A percentile compares a stretch with the other conserved stretches of the same genome.
Evolutionary conservation across 345 rosid genomes (phyloP).

Genomic region (Gossypium turneri): DNA sequence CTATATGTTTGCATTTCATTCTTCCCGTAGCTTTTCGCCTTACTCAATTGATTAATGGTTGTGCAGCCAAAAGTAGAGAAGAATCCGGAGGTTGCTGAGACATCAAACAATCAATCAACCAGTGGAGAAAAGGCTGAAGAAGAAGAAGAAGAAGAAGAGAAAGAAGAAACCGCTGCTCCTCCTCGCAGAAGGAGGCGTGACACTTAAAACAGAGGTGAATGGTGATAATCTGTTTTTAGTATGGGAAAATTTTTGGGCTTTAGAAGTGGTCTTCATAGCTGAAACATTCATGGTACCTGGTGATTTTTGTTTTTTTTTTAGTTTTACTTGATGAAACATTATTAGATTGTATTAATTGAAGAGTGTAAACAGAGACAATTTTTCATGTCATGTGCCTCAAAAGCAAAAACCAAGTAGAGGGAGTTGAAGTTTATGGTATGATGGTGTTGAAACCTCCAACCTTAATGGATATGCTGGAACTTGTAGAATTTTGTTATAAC

Average conservation of each 20-base stretch:
- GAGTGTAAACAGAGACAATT: slow-evolving; percentile 34
- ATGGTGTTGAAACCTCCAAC: slow-evolving; percentile 4
- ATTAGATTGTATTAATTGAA: slow-evolving; percentile 19
- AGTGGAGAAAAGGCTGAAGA: slow-evolving; percentile 35
- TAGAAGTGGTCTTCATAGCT: slow-evolving; percentile 23
- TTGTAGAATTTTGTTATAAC: not conserved
- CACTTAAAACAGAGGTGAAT: slow-evolving; percentile 23
- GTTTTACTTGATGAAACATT: slow-evolving; percentile 8
- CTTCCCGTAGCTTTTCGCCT: not conserved
- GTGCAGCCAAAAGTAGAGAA: slow-evolving; percentile 39
- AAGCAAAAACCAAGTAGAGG: not conserved
- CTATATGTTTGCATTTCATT: not conserved
- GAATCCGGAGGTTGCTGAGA: slow-evolving; percentile 40
- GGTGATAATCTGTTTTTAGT: slow-evolving; percentile 15
- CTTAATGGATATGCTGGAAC: not conserved
- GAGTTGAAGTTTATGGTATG: not conserved
- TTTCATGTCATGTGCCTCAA: not conserved
- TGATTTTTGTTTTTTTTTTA: slow-evolving; percentile 4
- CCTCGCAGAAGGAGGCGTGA: slow-evolving; percentile 70
- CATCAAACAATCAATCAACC: slow-evolving; percentile 39
- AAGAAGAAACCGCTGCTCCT: slow-evolving; percentile 36
- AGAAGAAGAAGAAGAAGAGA: slow-evolving; percentile 37
- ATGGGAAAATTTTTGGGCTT: slow-evolving; percentile 25
- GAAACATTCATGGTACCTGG: slow-evolving; percentile 20
- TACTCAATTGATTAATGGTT: not conserved